Evolutionary conservation across 768 basidiomycete species (phyloP).

Genomic region (Plicaturopsis crispa): DNA sequence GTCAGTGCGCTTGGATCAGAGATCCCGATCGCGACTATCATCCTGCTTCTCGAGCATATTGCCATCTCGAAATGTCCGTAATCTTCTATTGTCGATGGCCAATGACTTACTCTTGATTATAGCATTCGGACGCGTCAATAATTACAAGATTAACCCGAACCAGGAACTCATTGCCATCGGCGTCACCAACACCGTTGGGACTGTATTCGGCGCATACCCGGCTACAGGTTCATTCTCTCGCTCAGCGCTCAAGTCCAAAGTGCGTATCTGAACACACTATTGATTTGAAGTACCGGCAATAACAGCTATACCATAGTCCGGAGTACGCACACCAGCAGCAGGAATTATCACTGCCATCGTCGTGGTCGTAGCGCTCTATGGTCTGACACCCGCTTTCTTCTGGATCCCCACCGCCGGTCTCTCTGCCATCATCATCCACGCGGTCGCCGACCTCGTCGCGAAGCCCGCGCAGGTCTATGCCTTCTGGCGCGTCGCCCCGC

Average conservation of each 20-base stretch:
- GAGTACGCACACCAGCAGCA: constrained; percentile 91
- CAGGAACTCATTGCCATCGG: constrained; percentile 97
- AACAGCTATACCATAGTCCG: too few species aligned
- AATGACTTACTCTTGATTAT: constrained; percentile 1
- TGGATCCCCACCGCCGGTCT: constrained; percentile 80
- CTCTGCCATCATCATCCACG: constrained; percentile 94
- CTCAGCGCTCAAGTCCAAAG: constrained; percentile 92
- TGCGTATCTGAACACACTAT: too few species aligned
- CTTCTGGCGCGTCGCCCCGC: constrained; percentile 91
- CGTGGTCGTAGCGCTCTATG: constrained; percentile 92
- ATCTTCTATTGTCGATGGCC: constrained; percentile 1
- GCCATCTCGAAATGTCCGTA: constrained; percentile 87
- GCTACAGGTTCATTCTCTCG: constrained; percentile 98
- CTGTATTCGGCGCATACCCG: constrained; percentile 87
- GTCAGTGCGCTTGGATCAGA: constrained; percentile 65
- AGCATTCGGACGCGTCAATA: constrained; percentile 93
- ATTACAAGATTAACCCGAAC: constrained; percentile 90
- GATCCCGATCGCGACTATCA: constrained; percentile 80
- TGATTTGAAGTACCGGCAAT: too few species aligned
- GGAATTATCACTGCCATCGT: constrained; percentile 81
- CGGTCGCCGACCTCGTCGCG: constrained; percentile 82
- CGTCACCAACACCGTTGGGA: constrained; percentile 90
- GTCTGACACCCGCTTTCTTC: constrained; percentile 86
- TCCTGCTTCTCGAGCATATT: constrained; percentile 91
- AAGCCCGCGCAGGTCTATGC: constrained; percentile 74